Percentiles rank a stretch among this genome's conserved stretches.
Evolutionary conservation across 1,139 yeast species (phyloP).

Genomic region (Geotrichum reessii): DNA sequence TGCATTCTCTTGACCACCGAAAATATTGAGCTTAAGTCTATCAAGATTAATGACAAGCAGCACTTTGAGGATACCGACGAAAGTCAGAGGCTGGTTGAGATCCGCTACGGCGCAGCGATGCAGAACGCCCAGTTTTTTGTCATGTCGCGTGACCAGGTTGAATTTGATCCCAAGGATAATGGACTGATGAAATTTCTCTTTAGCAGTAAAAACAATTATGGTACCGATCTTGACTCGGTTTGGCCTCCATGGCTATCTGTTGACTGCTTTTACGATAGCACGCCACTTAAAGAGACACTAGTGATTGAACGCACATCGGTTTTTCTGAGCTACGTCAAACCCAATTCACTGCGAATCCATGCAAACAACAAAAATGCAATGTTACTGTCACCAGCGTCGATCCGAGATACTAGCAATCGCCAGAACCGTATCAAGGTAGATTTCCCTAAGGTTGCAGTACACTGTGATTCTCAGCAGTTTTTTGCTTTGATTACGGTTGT

Average conservation of each 20-base stretch:
- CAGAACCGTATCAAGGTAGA: conserved; percentile 49
- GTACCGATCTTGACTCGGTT: conserved; percentile 35
- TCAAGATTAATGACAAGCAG: conserved; percentile 48
- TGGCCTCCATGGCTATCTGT: conserved; percentile 83
- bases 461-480: conserved; percentile 71
- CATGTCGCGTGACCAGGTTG: conserved; percentile 43
- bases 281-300: conserved; percentile 49
- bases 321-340: conserved; percentile 56
- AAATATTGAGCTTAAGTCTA: conserved; percentile 60
- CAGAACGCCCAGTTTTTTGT: conserved; percentile 69
- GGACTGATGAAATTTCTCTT: neutral
- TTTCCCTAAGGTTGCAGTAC: conserved; percentile 61
- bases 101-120: conserved; percentile 61
- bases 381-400: conserved; percentile 21
- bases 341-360: conserved; percentile 54
- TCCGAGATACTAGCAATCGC: conserved; percentile 33
- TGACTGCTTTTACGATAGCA: conserved; percentile 67
- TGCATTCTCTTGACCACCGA: conserved; percentile 65
- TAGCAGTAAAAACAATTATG: conserved; percentile 32
- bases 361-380: conserved; percentile 7
- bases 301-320: conserved; percentile 60
- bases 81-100: conserved; percentile 52
- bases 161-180: conserved; percentile 38
- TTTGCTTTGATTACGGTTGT: conserved; percentile 57
- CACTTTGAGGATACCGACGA: conserved; percentile 44